A percentile compares a stretch with the other conserved stretches of the same genome.
Conservation (phyloP, 2,329 filamentous ascomycete genomes). For the Ambrosiella xylebori region DNA sequence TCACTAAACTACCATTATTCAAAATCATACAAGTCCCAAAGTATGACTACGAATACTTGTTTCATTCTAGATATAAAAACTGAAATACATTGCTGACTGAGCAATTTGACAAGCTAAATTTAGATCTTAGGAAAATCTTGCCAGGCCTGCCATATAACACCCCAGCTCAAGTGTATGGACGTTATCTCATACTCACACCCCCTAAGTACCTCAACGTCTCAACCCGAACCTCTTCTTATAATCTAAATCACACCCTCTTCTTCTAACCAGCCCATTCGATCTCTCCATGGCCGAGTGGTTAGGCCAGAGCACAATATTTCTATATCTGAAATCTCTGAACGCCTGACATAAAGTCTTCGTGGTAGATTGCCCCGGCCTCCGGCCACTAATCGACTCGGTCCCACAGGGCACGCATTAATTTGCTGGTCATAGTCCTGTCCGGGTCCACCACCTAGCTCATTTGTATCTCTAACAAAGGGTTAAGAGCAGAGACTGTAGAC, state of each 20-base stretch:
- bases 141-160: too few species aligned
- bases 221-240: not conserved
- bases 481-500: not conserved
- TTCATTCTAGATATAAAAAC: too few species aligned
- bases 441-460: not conserved
- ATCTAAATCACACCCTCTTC: not conserved
- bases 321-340: not conserved
- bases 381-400: not conserved
- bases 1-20: not conserved
- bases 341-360: not conserved
- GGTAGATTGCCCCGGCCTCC: too few species aligned
- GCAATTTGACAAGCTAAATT: too few species aligned
- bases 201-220: not conserved
- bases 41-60: not conserved
- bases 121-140: too few species aligned
- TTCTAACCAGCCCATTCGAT: slow-evolving; percentile 1
- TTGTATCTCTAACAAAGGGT: not conserved
- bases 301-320: slow-evolving; percentile 2
- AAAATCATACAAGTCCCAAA: not conserved
- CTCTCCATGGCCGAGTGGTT: not conserved
- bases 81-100: too few species aligned
- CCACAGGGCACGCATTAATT: slow-evolving; percentile 5
- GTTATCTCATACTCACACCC: not conserved
- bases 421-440: slow-evolving; percentile 7
- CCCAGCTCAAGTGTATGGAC: too few species aligned